Percentiles rank a stretch among this genome's conserved stretches.
These are phyloP conservation scores for Priceomyces melissophilus DNA, from an alignment of 805 yeast species.

Conservation along the genomic window DNA sequence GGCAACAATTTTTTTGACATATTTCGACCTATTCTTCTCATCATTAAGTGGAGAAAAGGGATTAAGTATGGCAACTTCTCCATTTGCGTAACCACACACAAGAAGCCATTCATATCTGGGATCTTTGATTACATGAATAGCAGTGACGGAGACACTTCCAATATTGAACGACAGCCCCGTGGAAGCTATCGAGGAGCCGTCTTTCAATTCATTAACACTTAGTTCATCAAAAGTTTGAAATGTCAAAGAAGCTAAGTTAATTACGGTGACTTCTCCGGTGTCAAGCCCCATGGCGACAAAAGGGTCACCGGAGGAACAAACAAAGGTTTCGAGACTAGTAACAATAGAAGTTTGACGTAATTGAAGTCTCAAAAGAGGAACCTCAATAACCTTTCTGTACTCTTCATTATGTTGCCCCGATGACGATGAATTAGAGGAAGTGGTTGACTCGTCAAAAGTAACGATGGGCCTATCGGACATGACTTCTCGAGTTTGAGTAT, in stretches of 20 bases:
- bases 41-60: conserved; percentile 16
- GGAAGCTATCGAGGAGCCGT: conserved; percentile 8
- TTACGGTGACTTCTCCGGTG: conserved; percentile 63
- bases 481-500: conserved; percentile 16
- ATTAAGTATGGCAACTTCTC: conserved; percentile 52
- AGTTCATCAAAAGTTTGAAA: conserved; percentile 45
- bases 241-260: conserved; percentile 48
- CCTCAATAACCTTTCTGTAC: conserved; percentile 32
- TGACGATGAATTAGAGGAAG: conserved; percentile 4
- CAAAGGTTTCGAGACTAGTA: conserved; percentile 35
- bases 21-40: conserved; percentile 6
- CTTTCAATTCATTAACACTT: conserved; percentile 24
- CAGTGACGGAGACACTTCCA: conserved; percentile 16
- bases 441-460: conserved; percentile 16
- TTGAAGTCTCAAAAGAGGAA: conserved; percentile 43
- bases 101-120: conserved; percentile 44
- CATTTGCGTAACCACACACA: conserved; percentile 61
- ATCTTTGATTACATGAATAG: conserved; percentile 22
- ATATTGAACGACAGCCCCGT: conserved; percentile 7
- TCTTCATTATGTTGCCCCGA: not conserved
- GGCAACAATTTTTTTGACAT: conserved; percentile 16
- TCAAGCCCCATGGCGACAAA: conserved; percentile 61
- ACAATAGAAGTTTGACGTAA: conserved; percentile 34
- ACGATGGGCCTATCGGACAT: conserved; percentile 18
- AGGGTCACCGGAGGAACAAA: conserved; percentile 27